Conservation (phyloP, 164 flowering plant genomes). For the Chimonanthus salicifolius region DNA sequence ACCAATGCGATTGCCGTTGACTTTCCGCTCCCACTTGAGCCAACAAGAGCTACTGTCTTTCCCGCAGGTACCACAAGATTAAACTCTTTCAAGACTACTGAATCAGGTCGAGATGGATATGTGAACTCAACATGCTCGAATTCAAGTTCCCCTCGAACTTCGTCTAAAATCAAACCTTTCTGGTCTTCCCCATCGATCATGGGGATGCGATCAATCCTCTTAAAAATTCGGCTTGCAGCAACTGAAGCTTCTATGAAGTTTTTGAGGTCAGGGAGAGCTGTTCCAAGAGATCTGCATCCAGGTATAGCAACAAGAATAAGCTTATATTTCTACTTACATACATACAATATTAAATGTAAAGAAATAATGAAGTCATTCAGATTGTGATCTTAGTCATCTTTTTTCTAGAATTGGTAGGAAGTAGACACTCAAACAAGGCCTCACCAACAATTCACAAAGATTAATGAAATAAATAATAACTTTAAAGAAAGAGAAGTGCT, state of each 20-base stretch:
- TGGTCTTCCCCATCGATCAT: slow-evolving; percentile 55
- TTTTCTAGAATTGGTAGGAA: no score
- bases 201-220: slow-evolving; percentile 61
- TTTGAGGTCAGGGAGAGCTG: slow-evolving; percentile 74
- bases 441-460: no score
- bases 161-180: slow-evolving; percentile 43
- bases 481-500: no score
- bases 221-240: slow-evolving; percentile 65
- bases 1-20: slow-evolving; percentile 74
- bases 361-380: no score
- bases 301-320: background rate
- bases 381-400: no score
- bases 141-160: slow-evolving; percentile 48
- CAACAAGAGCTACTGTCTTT: slow-evolving; percentile 77
- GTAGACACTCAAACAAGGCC: no score
- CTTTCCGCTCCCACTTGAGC: slow-evolving; percentile 90
- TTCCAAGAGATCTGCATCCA: slow-evolving; percentile 67
- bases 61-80: slow-evolving; percentile 67
- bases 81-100: slow-evolving; percentile 64
- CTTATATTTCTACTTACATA: no score
- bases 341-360: no score
- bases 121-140: slow-evolving; percentile 57
- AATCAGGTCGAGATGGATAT: slow-evolving; percentile 78
- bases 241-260: slow-evolving; percentile 83
- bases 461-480: no score